Conservation (phyloP, 805 yeast species). For the Cyberlindnera veronae region DNA sequence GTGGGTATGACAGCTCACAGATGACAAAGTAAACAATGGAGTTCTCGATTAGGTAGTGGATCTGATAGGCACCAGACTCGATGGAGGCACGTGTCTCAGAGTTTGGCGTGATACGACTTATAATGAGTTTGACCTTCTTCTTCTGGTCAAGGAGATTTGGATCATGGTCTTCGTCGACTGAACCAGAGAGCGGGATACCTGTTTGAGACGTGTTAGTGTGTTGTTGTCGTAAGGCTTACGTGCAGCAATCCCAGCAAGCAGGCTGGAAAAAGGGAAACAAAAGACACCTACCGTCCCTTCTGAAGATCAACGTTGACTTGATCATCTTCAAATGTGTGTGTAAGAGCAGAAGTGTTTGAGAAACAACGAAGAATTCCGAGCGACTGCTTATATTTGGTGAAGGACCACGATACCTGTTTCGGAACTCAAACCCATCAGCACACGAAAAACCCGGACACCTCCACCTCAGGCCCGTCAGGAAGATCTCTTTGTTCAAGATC, state of each 20-base stretch:
- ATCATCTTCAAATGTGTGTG: conserved; percentile 41
- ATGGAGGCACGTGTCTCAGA: conserved; percentile 84
- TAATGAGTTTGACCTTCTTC: conserved; percentile 75
- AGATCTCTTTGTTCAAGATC: not conserved
- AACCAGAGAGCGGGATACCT: conserved; percentile 78
- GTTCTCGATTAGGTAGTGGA: conserved; percentile 65
- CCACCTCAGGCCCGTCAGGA: not conserved
- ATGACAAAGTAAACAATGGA: conserved; percentile 76
- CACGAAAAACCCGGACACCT: conserved; percentile 3
- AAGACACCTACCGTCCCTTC: conserved; percentile 52
- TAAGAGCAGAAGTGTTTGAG: not conserved
- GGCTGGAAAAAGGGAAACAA: not conserved
- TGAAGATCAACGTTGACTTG: conserved; percentile 60
- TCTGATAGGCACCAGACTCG: conserved; percentile 59
- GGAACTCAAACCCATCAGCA: too few relatives aligned
- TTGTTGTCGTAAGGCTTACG: not conserved
- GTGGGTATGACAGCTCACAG: conserved; percentile 75
- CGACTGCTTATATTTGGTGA: too few relatives aligned
- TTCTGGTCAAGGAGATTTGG: conserved; percentile 68
- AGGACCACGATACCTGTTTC: too few relatives aligned
- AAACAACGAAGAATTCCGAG: too few relatives aligned
- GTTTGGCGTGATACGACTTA: conserved; percentile 69
- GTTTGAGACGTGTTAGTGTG: not conserved
- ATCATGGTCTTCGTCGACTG: conserved; percentile 77
- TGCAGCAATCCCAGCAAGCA: not conserved